Percentiles rank a stretch among this genome's conserved stretches.
Conservation (phyloP, 2,329 filamentous ascomycete species). For the Apiospora koreana region DNA sequence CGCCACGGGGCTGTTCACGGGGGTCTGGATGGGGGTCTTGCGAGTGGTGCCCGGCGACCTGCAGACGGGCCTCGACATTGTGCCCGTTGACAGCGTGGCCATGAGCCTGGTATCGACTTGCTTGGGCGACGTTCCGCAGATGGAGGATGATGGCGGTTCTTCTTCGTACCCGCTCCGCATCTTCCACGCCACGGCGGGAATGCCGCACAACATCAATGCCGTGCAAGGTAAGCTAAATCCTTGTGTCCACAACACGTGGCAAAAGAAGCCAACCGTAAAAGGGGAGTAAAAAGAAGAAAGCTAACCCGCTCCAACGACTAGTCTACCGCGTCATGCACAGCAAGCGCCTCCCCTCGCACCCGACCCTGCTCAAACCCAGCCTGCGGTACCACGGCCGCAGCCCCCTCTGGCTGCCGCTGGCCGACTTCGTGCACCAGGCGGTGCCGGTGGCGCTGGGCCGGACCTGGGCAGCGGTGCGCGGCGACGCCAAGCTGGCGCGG, state of each 20-base stretch:
- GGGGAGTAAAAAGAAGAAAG: neutral
- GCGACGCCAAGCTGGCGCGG: neutral
- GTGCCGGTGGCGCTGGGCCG: neutral
- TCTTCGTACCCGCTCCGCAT: neutral
- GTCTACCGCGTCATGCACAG: neutral
- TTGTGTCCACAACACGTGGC: neutral
- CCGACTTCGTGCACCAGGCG: constrained; percentile 1
- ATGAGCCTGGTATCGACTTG: neutral
- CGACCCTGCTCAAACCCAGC: neutral
- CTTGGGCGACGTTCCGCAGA: neutral
- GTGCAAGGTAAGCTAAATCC: neutral
- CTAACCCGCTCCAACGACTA: neutral
- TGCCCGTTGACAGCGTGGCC: neutral
- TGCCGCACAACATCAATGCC: neutral
- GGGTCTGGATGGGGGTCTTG: neutral
- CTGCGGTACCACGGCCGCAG: neutral
- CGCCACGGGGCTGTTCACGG: neutral
- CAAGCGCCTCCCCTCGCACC: neutral
- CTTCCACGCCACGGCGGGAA: neutral
- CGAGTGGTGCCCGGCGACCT: neutral
- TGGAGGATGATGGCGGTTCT: too few species aligned
- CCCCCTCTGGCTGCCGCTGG: neutral
- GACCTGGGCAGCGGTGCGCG: neutral
- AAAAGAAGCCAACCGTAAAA: neutral
- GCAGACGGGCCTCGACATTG: neutral